Base-by-base conservation (phyloP, 2,329 filamentous ascomycete species). In the Microdochium nivale region DNA sequence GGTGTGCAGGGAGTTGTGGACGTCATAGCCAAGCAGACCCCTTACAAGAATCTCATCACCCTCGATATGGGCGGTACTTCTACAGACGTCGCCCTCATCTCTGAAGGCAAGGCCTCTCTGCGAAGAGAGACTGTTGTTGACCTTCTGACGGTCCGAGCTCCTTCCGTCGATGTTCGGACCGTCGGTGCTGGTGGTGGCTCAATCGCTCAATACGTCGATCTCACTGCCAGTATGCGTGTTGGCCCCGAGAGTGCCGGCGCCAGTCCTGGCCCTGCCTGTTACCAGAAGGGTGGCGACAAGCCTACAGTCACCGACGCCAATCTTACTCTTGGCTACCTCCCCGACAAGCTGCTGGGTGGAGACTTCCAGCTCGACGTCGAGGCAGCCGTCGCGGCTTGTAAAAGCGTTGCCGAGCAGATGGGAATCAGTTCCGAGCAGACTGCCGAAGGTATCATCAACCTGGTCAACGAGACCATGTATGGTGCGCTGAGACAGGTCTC, bases 21-120 rank as follows among this genome's bases (percentile, higher is more conserved):
- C 55, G 63, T 72, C 10, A 67, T 76, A 1, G 65, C 73, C 9
- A 69, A 67, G 43, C 68, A 70, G 50, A 75, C 73, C 0, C 67
- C 68, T 1, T 75, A 70, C 59, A 74, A 73, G 55, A 74, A 75
- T 43, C 60, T 76, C 25, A 74, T 76, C 49, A 76, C 73, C 0
- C 63, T 77, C 13, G 74, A 77, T 50, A 75, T 77, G 71, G 73
- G 74, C n/a, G 74, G 73, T 1, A 76, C 73, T 1, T 74, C 70
- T 4, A 75, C 73, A 0, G 74, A 77, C 51, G 73, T 71, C 53
- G 72, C 73, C 1, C 57, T 76, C 3, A 69, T 77, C 19, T 67
- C 68, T 21, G 64, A 71, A 19, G 68, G 70, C 2, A 67, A 70
- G 51, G 69, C 69, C 4, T 67, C 70, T 33, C 65, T 76, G 21